Evolutionary conservation across 2,329 filamentous ascomycete species (phyloP).

Genomic region (Gaeumannomyces sp.): DNA sequence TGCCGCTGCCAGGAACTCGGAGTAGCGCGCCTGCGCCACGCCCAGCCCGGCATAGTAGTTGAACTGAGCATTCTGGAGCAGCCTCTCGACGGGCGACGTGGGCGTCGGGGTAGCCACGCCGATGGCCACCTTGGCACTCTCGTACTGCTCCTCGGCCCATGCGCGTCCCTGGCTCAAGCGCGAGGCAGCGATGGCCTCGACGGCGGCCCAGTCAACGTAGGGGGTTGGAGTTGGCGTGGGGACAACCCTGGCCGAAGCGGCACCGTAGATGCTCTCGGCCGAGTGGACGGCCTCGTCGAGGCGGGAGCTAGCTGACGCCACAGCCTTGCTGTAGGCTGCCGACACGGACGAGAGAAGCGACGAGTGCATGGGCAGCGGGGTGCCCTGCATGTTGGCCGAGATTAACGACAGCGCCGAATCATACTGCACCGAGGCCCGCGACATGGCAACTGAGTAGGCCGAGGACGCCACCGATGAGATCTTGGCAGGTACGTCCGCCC

Average conservation of each 20-base stretch:
- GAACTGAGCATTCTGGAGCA: slow-evolving; percentile 53
- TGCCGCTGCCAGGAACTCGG: slow-evolving; percentile 65
- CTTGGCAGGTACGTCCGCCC: slow-evolving; percentile 22
- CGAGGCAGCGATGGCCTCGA: slow-evolving; percentile 60
- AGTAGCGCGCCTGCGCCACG: slow-evolving; percentile 71
- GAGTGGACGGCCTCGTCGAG: slow-evolving; percentile 49
- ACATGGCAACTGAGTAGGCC: slow-evolving; percentile 60
- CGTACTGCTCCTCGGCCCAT: slow-evolving; percentile 65
- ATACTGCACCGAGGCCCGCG: slow-evolving; percentile 62
- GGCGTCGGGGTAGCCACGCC: slow-evolving; percentile 54
- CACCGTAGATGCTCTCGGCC: slow-evolving; percentile 43
- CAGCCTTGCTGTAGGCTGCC: slow-evolving; percentile 59
- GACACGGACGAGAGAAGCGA: slow-evolving; percentile 64
- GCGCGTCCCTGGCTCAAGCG: slow-evolving; percentile 64
- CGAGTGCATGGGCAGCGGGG: slow-evolving; percentile 62
- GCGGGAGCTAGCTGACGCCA: slow-evolving; percentile 54
- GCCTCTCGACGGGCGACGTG: slow-evolving; percentile 44
- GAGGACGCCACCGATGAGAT: slow-evolving; percentile 21
- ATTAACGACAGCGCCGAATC: slow-evolving; percentile 60
- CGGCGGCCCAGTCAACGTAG: slow-evolving; percentile 38
- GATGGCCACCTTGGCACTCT: slow-evolving; percentile 59
- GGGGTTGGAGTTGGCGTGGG: slow-evolving; percentile 27
- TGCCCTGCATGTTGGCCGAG: slow-evolving; percentile 61
- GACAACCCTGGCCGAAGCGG: slow-evolving; percentile 32
- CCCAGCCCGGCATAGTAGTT: slow-evolving; percentile 76